Base-by-base conservation (phyloP, 805 yeast genomes). In the Kockiozyma suomiensis region DNA sequence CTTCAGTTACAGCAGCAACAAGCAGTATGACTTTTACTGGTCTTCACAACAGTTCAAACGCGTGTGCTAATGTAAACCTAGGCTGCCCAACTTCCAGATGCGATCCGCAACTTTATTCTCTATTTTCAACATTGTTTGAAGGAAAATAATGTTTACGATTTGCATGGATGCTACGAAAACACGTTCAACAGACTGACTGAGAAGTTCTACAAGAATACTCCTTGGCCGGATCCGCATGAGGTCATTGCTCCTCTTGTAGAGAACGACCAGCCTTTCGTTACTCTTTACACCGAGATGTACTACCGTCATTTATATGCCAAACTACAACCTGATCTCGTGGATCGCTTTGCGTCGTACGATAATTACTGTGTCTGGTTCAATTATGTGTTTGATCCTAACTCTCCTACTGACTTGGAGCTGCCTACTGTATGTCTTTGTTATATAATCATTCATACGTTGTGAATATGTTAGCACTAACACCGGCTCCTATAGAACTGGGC, bases 281-380 rank as follows among this genome's bases (percentile, higher is more conserved):
- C 77, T 28, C 70, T 80, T 37, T 80, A 80, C 72, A 76, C 81
- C 7, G 83, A 80, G 69, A 76, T 79, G 58, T 80, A 80, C 72
- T 80, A 78, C 71, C 77, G 83, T 65, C 83, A 80, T 65, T 69
- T 80, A 54, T 80, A 80, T 61, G 80, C 82, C 50, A 73, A 74
- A 54, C 66, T 77, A 35, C 71, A 71, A 37, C 82, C 82, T 50
- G 72, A 77, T 2, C 68, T 79, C 45, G 80, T 77, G 65, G 78
- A 79, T 58, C 73, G 82, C 60, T 73, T 79, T 46, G 78, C 75
- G 28, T 78, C 82, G 4, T 80, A 76, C 70, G 78, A 77, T 70
- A 80, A 80, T 70, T 80, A 80, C 70, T 79, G 82, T 67, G 75
- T 75, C 61, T 70, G 79, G 66, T 80, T 80, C 74, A 79, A 79